Evolutionary conservation across 202 grass and related monocot species (phyloP), one percentile per base, ranked within the genome.

Genomic region (Thinopyrum obtusiflorum): DNA sequence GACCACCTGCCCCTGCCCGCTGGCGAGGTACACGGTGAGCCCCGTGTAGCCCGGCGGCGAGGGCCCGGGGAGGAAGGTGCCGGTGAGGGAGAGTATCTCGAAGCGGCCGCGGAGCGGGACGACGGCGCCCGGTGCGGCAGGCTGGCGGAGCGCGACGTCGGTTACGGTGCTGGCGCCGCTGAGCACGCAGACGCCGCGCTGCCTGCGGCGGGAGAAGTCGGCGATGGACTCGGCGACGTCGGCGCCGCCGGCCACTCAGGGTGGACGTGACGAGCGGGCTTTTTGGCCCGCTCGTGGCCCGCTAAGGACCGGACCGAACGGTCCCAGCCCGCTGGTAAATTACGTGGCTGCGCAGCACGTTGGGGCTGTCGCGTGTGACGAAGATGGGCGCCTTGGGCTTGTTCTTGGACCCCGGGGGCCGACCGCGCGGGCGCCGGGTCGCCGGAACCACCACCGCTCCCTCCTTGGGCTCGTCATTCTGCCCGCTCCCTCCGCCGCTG

Each of bases 141-240:
- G 91, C 89, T 98, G 93, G 0, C 95, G 89, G 62, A 95, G 91
- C 49, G 85, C 93, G 81, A 95, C 91, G 83, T 86, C 84, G 70
- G 92, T 92, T 76, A 98, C 95, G 44, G 82, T 81, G 26, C 95
- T 93, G 42, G 86, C 95, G 2, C 85, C 95, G 66, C 91, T 95
- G 75, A 98, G 91, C 4, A 98, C 84, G 68, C 93, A 93, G 4
- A 98, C 93, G 4, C 95, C 95, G 15, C 93, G 93, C 89, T 93
- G 93, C 53, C 93, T 88, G 69, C 89, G 89, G 69, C 88, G 91
- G 5, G 95, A 92, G 91, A 98, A 98, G 78, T 27, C 69, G 5
- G 95, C 83, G 59, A 98, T 90, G 83, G 93, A 84, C 55, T 88
- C 95, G 18, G 92, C 78, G 80, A 98, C 92, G 88, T 93, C 95